Conservation (phyloP, 2,329 filamentous ascomycete species). For the Trichoderma sp. region DNA sequence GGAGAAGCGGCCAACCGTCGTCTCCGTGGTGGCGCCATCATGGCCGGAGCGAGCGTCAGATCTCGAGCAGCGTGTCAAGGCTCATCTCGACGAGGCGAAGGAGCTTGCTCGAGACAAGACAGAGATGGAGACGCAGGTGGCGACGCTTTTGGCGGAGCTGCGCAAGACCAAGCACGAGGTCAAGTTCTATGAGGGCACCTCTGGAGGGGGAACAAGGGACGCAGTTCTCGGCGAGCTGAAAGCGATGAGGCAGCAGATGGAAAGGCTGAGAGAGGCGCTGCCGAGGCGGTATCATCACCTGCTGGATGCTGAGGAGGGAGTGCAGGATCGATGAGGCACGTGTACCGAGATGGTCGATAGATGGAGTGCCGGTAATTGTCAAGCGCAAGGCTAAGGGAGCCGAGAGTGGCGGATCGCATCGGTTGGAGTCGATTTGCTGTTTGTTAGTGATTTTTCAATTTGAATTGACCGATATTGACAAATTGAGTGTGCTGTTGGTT, state of each 20-base stretch:
- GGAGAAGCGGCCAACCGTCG: constrained; percentile 48
- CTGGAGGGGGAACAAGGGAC: constrained; percentile 13
- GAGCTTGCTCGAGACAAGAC: constrained; percentile 33
- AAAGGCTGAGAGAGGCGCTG: constrained; percentile 29
- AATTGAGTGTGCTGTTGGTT: too few relatives aligned
- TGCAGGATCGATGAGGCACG: not conserved
- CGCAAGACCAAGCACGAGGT: constrained; percentile 30
- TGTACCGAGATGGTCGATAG: not conserved
- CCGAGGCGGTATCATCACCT: constrained; percentile 22
- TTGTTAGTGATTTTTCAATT: too few relatives aligned
- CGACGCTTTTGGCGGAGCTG: constrained; percentile 32
- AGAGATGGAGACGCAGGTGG: constrained; percentile 32
- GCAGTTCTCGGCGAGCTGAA: constrained; percentile 20
- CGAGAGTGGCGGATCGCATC: too few relatives aligned
- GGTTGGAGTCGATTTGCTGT: not conserved
- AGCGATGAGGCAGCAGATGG: constrained; percentile 30
- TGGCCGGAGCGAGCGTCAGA: constrained; percentile 42
- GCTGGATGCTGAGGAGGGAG: constrained; percentile 1
- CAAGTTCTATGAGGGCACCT: constrained; percentile 31
- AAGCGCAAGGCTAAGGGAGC: not conserved
- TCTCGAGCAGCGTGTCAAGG: constrained; percentile 35
- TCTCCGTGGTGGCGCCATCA: constrained; percentile 38
- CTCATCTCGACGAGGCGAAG: constrained; percentile 33
- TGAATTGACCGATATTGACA: not conserved
- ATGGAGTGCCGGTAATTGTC: too few relatives aligned